Evolutionary conservation across 2,329 filamentous ascomycete genomes (phyloP).

Genomic region (Aspergillus tubingensis): DNA sequence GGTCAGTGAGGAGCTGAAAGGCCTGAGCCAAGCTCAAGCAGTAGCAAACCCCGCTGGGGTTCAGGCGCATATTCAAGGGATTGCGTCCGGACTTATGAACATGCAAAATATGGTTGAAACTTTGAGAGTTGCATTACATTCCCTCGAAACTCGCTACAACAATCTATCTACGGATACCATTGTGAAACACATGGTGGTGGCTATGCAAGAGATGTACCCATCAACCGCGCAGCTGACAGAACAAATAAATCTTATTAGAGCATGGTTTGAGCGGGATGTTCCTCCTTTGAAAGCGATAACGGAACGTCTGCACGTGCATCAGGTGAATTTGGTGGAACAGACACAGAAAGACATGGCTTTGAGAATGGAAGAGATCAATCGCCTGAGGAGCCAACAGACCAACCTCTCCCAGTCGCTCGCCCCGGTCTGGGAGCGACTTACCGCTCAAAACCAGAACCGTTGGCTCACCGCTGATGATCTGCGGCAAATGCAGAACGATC

Average conservation of each 20-base stretch:
- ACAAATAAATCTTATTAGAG: conserved; percentile 22
- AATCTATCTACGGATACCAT: conserved; percentile 48
- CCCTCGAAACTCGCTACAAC: conserved; percentile 52
- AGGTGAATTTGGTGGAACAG: not conserved
- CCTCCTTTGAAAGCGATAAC: conserved; percentile 1
- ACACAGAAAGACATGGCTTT: conserved; percentile 10
- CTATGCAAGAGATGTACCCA: conserved; percentile 41
- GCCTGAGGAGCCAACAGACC: conserved; percentile 3
- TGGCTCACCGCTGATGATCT: conserved; percentile 14
- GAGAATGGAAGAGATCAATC: conserved; percentile 8
- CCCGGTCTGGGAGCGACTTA: conserved; percentile 5
- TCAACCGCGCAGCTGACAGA: conserved; percentile 27
- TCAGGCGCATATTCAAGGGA: conserved; percentile 6
- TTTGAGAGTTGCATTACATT: conserved; percentile 31
- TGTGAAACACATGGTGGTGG: conserved; percentile 35
- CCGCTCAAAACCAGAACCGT: not conserved
- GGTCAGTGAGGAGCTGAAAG: not conserved
- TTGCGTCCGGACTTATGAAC: conserved; percentile 6
- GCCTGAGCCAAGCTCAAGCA: not conserved
- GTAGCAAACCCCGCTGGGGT: not conserved
- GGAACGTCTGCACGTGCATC: conserved; percentile 10
- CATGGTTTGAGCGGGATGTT: conserved; percentile 15
- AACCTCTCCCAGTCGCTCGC: conserved; percentile 10
- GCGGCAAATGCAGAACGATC: conserved; percentile 4
- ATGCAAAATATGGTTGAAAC: conserved; percentile 15